phyloP scores from a whole-genome alignment of 2,329 filamentous ascomycete genomes.

The Aspergillus transmontanensis region DNA sequence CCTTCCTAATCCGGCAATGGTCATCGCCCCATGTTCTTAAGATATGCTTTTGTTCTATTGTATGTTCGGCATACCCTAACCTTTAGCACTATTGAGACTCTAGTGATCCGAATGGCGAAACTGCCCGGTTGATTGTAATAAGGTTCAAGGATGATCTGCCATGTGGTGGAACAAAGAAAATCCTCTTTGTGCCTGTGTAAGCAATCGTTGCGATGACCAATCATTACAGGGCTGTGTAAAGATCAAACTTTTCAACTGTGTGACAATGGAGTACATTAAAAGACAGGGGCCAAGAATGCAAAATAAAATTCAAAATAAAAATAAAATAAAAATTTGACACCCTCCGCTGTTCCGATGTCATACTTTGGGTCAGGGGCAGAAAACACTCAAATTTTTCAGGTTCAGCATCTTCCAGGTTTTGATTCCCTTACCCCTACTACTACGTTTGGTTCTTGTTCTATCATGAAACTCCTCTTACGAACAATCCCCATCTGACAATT shows the following conservation, averaged over 20 bases:
- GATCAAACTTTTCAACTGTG: not conserved
- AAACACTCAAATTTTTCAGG: not conserved
- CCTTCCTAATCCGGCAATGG: not conserved
- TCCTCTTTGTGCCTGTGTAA: not conserved
- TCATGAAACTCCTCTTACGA: not conserved
- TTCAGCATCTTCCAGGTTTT: not conserved
- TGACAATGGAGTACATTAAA: not conserved
- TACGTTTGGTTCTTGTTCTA: not conserved
- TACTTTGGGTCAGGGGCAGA: conserved; percentile 2
- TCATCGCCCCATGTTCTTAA: not conserved
- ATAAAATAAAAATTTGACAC: not conserved
- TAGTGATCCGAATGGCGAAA: not conserved
- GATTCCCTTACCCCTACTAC: not conserved
- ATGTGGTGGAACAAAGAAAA: conserved; percentile 2
- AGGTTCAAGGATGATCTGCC: not conserved
- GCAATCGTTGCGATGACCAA: not conserved
- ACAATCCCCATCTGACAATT: not conserved
- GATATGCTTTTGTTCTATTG: not conserved
- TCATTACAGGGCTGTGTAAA: not conserved
- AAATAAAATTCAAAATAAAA: not conserved
- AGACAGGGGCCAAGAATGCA: not conserved
- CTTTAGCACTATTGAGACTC: not conserved
- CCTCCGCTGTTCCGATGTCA: not conserved
- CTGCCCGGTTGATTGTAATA: too few species aligned
- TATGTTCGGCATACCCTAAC: not conserved